phyloP scores from a whole-genome alignment of 73 alveolate genomes.

The Tetrahymena malaccensis region DNA sequence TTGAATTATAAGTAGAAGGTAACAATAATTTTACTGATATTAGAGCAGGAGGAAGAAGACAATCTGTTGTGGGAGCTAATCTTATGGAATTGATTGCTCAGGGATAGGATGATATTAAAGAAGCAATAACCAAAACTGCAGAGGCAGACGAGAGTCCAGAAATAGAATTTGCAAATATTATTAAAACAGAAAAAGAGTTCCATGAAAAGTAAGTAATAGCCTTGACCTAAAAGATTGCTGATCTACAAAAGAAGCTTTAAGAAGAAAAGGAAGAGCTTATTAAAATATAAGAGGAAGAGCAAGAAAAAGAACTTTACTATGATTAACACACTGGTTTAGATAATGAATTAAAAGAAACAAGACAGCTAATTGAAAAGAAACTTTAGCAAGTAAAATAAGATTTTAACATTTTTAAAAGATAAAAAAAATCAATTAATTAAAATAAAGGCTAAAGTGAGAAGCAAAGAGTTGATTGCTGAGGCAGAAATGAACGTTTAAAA shows the following conservation, averaged over 20 bases:
- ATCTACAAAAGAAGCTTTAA: background rate
- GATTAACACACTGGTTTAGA: background rate
- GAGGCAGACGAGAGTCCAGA: background rate
- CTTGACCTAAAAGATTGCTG: background rate
- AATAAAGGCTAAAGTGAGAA: background rate
- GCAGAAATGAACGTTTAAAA: slow-evolving; percentile 21
- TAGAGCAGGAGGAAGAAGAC: background rate
- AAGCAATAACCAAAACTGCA: background rate
- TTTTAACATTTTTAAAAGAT: background rate
- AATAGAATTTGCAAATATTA: background rate
- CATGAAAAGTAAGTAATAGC: background rate
- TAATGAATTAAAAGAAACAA: background rate
- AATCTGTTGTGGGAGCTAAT: background rate
- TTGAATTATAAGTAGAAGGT: background rate
- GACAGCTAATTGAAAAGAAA: background rate
- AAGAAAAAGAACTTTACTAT: background rate
- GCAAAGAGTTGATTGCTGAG: slow-evolving; percentile 12
- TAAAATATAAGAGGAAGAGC: background rate
- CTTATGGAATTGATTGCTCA: background rate
- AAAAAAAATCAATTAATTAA: background rate
- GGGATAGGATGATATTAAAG: background rate
- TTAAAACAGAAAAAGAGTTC: background rate
- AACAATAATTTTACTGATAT: background rate
- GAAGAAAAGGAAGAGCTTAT: background rate
- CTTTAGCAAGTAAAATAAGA: background rate